phyloP scores from a whole-genome alignment of 163 green algal genomes.

The Chloromonas sp. region DNA sequence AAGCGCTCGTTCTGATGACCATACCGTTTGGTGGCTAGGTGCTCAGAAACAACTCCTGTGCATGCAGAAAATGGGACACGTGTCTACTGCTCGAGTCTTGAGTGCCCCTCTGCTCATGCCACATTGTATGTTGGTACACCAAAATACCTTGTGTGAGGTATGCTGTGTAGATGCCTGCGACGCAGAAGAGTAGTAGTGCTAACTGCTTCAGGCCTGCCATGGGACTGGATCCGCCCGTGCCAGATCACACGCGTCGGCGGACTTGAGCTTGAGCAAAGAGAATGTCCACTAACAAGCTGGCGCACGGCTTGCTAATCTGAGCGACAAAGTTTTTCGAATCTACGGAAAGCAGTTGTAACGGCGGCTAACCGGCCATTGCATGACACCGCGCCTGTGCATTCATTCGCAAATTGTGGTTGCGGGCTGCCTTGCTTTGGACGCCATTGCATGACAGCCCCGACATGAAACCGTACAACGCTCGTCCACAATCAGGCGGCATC shows the following conservation, averaged over 20 bases:
- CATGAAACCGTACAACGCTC: too few relatives aligned
- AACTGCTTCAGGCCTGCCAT: background rate
- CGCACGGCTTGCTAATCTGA: background rate
- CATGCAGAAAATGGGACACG: constrained; percentile 2
- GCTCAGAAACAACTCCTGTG: constrained; percentile 72
- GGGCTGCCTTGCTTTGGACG: too few relatives aligned
- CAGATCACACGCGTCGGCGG: background rate
- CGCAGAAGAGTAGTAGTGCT: constrained; percentile 37
- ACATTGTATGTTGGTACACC: background rate
- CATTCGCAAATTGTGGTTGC: too few relatives aligned
- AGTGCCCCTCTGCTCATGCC: background rate
- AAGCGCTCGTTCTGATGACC: constrained; percentile 64
- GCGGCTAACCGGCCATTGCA: too few relatives aligned
- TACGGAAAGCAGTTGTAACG: background rate
- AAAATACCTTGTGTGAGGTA: constrained; percentile 79
- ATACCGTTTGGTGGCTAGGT: constrained; percentile 75
- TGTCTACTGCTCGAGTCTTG: too few relatives aligned
- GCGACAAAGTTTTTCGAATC: background rate
- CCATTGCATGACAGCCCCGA: too few relatives aligned
- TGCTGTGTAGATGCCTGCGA: constrained; percentile 77
- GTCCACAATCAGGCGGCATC: too few relatives aligned
- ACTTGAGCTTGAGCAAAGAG: background rate
- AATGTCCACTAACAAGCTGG: background rate
- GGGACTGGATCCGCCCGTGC: background rate
- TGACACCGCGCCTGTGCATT: too few relatives aligned